Evolutionary conservation across 2,329 filamentous ascomycete genomes (phyloP), one percentile per base, ranked within the genome.

Genomic region (Pseudogymnoascus sp.): DNA sequence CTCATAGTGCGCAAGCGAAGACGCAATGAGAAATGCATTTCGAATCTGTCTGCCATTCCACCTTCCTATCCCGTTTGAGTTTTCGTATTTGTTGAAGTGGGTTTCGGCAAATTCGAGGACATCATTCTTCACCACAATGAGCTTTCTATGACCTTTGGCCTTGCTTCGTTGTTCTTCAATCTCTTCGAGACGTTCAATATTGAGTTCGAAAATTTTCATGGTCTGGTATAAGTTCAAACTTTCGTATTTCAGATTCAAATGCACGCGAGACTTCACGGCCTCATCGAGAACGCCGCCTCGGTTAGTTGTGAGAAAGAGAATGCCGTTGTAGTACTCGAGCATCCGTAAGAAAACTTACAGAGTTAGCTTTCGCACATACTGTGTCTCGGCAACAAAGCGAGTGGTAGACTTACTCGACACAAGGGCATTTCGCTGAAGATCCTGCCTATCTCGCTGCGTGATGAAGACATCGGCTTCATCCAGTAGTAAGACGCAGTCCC

Each of bases 401-500:
- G 2, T 28, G 28, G 25, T 6, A 39, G 2, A 58, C 61, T 65
- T 30, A 63, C 63, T 66, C 37, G 62, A 62, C 14, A 74, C 71
- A 11, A 77, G 65, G 62, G 70, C 71, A 69, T 78, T 77, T 57
- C 73, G 68, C 62, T 72, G 66, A 11, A 75, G 65, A 61, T 75
- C 71, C 61, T 69, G 63, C 18, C 66, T 61, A 5, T 61, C 63
- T 7, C 69, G 64, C n/a, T 65, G 60, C 57, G 68, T 62, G 7
- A 71, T 63, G 73, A 85, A 86, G 14, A 85, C 80, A 67, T 87
- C 84, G 16, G 83, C 86, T 74, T 90, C 87, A 68, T 90, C 87
- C 1, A 90, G 81, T 4, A 90, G 78, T 1, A 90, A 76, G 1
- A 90, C 83, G 0, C 86, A 86, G 54, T 86, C 85, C 87, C 87